A percentile compares a stretch with the other conserved stretches of the same genome.
These are phyloP conservation scores for Leucogyrophana mollusca DNA, from an alignment of 768 basidiomycete species.

Conservation along the genomic window DNA sequence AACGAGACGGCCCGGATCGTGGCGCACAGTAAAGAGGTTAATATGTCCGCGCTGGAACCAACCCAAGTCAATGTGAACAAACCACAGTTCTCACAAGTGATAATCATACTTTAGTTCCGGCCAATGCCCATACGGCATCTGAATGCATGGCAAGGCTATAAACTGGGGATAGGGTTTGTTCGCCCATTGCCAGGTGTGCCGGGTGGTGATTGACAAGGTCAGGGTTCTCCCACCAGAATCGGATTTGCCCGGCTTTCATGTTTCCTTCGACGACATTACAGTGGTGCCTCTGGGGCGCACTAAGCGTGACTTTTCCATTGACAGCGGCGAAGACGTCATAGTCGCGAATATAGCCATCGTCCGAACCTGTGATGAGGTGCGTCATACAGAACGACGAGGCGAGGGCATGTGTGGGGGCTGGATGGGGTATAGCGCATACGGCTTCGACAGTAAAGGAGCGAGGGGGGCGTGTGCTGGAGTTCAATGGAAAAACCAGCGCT, in stretches of 20 bases:
- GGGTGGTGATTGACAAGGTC: conserved; percentile 19
- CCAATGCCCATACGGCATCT: conserved; percentile 90
- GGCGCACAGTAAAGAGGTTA: conserved; percentile 89
- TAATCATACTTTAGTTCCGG: conserved; percentile 75
- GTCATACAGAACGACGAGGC: conserved; percentile 85
- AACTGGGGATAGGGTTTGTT: conserved; percentile 63
- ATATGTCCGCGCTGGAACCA: conserved; percentile 75
- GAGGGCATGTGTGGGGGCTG: conserved; percentile 84
- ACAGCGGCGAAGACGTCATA: conserved; percentile 90
- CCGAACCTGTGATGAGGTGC: conserved; percentile 86
- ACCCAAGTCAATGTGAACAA: conserved; percentile 10
- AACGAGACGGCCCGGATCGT: conserved; percentile 80
- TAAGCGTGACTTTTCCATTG: conserved; percentile 85
- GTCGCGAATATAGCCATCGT: conserved; percentile 90
- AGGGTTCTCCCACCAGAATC: conserved; percentile 89
- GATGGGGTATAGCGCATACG: conserved; percentile 88
- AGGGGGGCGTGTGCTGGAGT: conserved; percentile 32
- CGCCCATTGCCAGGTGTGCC: conserved; percentile 43
- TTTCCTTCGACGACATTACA: conserved; percentile 90
- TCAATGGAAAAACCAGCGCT: conserved; percentile 34
- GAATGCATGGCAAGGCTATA: conserved; percentile 91
- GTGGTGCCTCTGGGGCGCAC: conserved; percentile 84
- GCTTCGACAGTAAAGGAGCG: conserved; percentile 85
- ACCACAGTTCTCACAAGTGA: conserved; percentile 6
- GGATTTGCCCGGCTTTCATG: conserved; percentile 84